Base-by-base conservation (phyloP, 306 rosid species). In the Acacia acuminata region DNA sequence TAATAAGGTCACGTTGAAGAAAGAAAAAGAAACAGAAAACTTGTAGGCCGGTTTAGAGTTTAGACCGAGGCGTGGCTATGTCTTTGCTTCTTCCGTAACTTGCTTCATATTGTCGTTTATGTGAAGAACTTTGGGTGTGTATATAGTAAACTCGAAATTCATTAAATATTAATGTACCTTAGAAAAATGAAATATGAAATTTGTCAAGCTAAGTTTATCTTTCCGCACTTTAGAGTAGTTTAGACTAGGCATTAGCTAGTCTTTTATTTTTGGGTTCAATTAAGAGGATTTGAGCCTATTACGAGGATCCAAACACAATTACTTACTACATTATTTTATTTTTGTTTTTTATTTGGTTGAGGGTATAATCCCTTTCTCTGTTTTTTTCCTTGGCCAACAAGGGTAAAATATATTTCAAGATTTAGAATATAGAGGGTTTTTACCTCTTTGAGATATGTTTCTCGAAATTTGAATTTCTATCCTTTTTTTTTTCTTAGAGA, bases 31-130 rank as follows among this genome's bases (percentile, higher is more conserved):
- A n/a, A n/a, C n/a, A n/a, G n/a, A 51, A 51, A 51, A 17, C 58
- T 51, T 58, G 64, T 7, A 58, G 64, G 30, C 64, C 30, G 14
- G 12, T 58, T 58, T 58, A 14, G 27, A 58, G 64, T 58, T 58
- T 58, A 83, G 89, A 84, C 81, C 15, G 14, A 14, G 15, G 16
- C 78, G 19, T 71, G 84, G 76, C 78, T 53, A 0, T 38, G 79
- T 40, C 89, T 85, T 90, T 81, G 86, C 92, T 85, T 87, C 81
- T 63, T 25, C 17, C 9, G 4, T 63, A 64, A 27, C 1, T 73
- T 65, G 53, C 20, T 51, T 55, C 63, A 55, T 5, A 6, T 27
- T 73, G 48, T 61, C 17, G 17, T 24, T 12, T 24, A 61, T 61
- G 2, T 22, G 67, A 11, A 61, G 36, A 24, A 61, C 34, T 61